These are phyloP conservation scores for Colletotrichum limetticola DNA, from an alignment of 2,329 filamentous ascomycete genomes.

Conservation along the genomic window DNA sequence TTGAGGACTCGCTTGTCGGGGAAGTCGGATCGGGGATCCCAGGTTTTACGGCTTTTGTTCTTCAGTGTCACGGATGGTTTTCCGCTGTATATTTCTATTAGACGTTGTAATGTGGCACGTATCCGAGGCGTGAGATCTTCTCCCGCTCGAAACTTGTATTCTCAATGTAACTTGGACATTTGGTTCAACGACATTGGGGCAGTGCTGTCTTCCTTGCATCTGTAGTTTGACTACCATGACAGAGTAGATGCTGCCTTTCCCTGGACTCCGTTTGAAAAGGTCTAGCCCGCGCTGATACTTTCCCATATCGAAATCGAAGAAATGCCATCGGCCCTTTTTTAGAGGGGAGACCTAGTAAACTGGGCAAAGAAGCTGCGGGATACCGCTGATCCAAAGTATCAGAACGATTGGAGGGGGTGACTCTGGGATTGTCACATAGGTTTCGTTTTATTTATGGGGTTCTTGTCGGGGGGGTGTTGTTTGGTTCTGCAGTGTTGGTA, in stretches of 20 bases:
- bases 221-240: not conserved
- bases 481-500: not conserved
- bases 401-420: not conserved
- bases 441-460: constrained; percentile 13
- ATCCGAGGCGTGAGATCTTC: not conserved
- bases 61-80: not conserved
- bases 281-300: not conserved
- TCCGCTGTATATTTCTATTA: not conserved
- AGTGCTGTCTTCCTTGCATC: not conserved
- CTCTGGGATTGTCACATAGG: not conserved
- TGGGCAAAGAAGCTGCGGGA: not conserved
- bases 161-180: not conserved
- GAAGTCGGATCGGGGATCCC: not conserved
- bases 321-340: not conserved
- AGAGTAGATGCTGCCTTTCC: not conserved
- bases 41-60: not conserved
- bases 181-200: not conserved
- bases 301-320: not conserved
- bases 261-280: not conserved
- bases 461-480: not conserved
- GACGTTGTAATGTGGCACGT: not conserved
- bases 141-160: not conserved
- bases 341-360: not conserved
- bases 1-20: not conserved
- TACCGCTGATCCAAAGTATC: not conserved